Percentiles rank a stretch among this genome's conserved stretches.
phyloP scores from a whole-genome alignment of 2,329 filamentous ascomycete genomes.

The Fusarium redolens region DNA sequence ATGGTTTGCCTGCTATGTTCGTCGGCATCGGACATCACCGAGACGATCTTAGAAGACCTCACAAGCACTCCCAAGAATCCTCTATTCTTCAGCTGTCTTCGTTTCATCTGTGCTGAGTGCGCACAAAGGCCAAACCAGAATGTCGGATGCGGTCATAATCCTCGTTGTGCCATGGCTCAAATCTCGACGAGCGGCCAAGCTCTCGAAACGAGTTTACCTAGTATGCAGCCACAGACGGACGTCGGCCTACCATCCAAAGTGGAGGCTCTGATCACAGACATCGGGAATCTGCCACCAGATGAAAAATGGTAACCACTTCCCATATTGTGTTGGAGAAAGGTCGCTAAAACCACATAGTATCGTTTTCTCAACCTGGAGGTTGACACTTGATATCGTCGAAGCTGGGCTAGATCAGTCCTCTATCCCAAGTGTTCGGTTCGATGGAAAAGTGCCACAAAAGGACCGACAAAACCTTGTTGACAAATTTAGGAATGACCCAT shows the following conservation, averaged over 20 bases:
- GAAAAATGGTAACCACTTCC: constrained; percentile 50
- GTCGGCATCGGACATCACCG: constrained; percentile 37
- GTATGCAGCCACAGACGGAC: neutral
- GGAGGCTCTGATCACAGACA: constrained; percentile 47
- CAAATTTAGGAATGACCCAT: constrained; percentile 53
- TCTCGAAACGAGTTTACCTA: constrained; percentile 37
- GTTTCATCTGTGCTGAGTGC: constrained; percentile 50
- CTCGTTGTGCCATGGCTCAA: constrained; percentile 34
- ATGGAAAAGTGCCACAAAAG: constrained; percentile 58
- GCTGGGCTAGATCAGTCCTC: constrained; percentile 49
- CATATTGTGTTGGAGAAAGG: too few relatives aligned
- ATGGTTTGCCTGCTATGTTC: constrained; percentile 48
- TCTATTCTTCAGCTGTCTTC: constrained; percentile 49
- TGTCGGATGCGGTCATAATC: constrained; percentile 42
- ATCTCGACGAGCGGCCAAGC: constrained; percentile 40
- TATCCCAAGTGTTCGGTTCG: constrained; percentile 56
- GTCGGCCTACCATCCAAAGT: constrained; percentile 49
- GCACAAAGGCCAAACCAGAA: neutral
- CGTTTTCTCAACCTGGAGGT: constrained; percentile 63
- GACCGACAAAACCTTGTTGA: constrained; percentile 55
- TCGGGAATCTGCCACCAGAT: constrained; percentile 39
- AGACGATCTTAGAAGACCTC: constrained; percentile 38
- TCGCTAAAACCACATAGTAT: constrained; percentile 50
- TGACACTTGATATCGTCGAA: constrained; percentile 60
- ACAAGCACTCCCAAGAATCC: neutral